These are phyloP conservation scores for Gracilaria domingensis DNA, from an alignment of 23 red algal genomes.

Conservation along the genomic window DNA sequence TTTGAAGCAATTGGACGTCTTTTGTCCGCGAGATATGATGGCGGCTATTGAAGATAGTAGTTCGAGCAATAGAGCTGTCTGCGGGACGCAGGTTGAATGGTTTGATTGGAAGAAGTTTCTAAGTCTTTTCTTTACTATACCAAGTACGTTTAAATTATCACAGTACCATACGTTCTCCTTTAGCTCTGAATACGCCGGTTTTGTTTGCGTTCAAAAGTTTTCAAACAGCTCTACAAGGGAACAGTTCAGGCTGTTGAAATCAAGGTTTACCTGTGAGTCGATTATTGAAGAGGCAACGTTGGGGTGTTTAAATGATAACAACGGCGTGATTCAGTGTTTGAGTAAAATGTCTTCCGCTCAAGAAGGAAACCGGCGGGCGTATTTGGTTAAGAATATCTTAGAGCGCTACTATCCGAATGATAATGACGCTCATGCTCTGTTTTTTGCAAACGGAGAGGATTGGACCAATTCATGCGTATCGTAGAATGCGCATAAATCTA, in stretches of 20 bases:
- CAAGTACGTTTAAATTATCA: background rate
- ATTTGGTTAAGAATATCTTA: constrained; percentile 4
- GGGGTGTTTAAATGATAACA: background rate
- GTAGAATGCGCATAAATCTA: background rate
- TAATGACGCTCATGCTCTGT: background rate
- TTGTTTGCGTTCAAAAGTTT: background rate
- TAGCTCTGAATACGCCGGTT: background rate
- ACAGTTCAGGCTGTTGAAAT: background rate
- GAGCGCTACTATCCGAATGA: constrained; percentile 28
- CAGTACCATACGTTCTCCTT: constrained; percentile 12
- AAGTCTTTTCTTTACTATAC: background rate
- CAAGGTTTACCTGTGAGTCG: background rate
- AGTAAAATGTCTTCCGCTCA: constrained; percentile 15
- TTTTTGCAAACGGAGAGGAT: background rate
- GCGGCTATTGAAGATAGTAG: background rate
- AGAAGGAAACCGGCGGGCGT: constrained; percentile 27
- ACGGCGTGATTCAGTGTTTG: background rate
- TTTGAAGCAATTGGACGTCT: background rate
- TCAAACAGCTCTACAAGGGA: background rate
- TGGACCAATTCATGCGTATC: background rate
- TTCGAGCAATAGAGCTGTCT: background rate
- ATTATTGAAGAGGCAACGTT: background rate
- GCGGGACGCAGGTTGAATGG: constrained; percentile 1
- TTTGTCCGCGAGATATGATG: constrained; percentile 3
- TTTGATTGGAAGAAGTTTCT: constrained; percentile 39